Conservation (phyloP, 1,139 yeast species). For the Hemisphaericaspora lyxosophila region DNA sequence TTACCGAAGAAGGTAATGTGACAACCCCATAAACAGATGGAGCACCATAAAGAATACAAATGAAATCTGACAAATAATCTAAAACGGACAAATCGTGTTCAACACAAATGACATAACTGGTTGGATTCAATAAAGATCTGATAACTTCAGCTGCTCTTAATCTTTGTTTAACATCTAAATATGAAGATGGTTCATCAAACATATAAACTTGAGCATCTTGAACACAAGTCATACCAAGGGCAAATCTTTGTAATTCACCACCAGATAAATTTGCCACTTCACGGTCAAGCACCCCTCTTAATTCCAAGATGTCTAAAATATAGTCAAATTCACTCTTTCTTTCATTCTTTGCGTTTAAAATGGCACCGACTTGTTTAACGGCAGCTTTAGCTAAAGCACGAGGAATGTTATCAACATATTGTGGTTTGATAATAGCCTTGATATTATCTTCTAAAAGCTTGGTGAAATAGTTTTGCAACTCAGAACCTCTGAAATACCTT, state of each 20-base stretch:
- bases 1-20: slow-evolving; percentile 89
- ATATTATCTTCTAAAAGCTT: slow-evolving; percentile 90
- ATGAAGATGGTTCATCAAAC: slow-evolving; percentile 99
- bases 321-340: slow-evolving; percentile 60
- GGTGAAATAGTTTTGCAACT: slow-evolving; percentile 92
- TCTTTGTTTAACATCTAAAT: slow-evolving; percentile 97
- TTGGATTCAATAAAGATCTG: slow-evolving; percentile 74
- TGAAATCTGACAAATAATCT: slow-evolving; percentile 93
- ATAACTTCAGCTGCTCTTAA: slow-evolving; percentile 94
- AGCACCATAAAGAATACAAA: slow-evolving; percentile 94
- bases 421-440: slow-evolving; percentile 95
- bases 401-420: slow-evolving; percentile 95
- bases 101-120: slow-evolving; percentile 87
- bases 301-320: slow-evolving; percentile 68
- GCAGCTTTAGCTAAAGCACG: slow-evolving; percentile 89
- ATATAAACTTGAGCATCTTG: slow-evolving; percentile 94
- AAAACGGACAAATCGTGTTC: slow-evolving; percentile 98
- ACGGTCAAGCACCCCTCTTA: slow-evolving; percentile 72
- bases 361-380: slow-evolving; percentile 80
- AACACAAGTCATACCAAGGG: slow-evolving; percentile 95
- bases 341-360: slow-evolving; percentile 72
- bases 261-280: slow-evolving; percentile 90
- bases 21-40: slow-evolving; percentile 99
- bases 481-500: slow-evolving; percentile 91
- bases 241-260: slow-evolving; percentile 98